These are phyloP conservation scores for Camellia lanceoleosa DNA, from an alignment of 148 eudicot species.

Conservation along the genomic window DNA sequence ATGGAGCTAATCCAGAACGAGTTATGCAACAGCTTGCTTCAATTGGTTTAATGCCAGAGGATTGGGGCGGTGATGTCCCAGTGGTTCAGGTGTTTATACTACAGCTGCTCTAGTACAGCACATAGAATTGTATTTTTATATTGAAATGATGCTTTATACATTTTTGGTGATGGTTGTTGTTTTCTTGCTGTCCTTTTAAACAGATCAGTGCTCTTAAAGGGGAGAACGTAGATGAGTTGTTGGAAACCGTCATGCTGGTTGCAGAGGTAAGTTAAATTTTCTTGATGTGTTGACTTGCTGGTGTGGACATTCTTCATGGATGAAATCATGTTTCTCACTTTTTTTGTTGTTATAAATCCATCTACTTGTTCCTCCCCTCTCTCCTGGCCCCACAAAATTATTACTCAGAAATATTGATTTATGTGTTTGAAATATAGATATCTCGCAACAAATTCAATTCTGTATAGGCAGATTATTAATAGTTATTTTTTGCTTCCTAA, in stretches of 20 bases:
- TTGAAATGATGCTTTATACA: background rate
- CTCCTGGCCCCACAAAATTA: background rate
- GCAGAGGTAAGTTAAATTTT: constrained; percentile 66
- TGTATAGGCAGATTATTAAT: background rate
- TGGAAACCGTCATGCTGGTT: constrained; percentile 93
- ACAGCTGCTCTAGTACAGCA: background rate
- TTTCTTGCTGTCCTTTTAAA: constrained; percentile 11
- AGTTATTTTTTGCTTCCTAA: background rate
- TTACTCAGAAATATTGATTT: background rate
- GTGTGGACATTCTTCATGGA: constrained; percentile 14
- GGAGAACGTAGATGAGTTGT: constrained; percentile 75
- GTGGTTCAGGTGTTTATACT: constrained; percentile 69
- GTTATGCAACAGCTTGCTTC: constrained; percentile 97
- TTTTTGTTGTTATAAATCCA: background rate
- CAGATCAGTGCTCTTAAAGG: constrained; percentile 99
- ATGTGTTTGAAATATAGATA: background rate
- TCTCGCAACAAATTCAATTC: background rate
- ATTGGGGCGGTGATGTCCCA: constrained; percentile 94
- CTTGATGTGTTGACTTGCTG: background rate
- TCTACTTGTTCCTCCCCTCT: background rate
- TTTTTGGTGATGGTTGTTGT: constrained; percentile 1
- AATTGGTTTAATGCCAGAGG: constrained; percentile 91
- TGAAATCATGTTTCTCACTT: background rate
- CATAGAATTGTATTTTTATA: background rate
- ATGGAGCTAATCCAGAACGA: constrained; percentile 92